phyloP scores from a whole-genome alignment of 2,329 filamentous ascomycete species.

The Zymoseptoria passerinii region DNA sequence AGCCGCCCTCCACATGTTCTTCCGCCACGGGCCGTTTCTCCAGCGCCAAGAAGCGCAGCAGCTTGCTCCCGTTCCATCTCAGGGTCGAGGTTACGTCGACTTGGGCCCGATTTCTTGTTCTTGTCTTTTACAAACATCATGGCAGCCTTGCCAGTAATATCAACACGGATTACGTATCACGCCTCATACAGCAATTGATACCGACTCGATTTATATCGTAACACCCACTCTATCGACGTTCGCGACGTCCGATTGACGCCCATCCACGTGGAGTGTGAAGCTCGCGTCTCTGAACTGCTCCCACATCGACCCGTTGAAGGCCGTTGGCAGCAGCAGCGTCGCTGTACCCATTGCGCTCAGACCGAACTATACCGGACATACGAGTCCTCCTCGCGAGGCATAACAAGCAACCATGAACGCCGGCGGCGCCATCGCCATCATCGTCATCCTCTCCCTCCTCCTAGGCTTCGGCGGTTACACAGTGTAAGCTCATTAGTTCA shows the following conservation, averaged over 20 bases:
- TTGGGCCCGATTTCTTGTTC: not conserved
- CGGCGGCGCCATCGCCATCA: slow-evolving; percentile 62
- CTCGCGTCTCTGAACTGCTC: not conserved
- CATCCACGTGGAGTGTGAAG: not conserved
- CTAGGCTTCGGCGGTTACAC: not conserved
- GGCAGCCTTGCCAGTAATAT: not conserved
- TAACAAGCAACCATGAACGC: slow-evolving; percentile 18
- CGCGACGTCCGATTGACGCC: not conserved
- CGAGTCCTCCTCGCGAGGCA: not conserved
- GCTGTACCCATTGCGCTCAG: not conserved
- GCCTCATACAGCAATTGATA: not conserved
- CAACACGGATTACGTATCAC: not conserved
- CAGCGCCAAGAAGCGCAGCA: not conserved
- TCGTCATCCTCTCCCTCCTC: slow-evolving; percentile 37
- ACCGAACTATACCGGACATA: not conserved
- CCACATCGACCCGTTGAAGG: not conserved
- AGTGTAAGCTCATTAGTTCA: not conserved
- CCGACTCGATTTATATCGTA: not conserved
- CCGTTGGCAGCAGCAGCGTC: not conserved
- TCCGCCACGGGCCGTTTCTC: not conserved
- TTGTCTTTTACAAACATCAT: not conserved
- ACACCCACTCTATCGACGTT: not conserved
- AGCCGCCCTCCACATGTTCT: not conserved
- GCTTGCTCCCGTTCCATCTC: not conserved
- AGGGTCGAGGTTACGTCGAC: not conserved